Percentiles rank a stretch among this genome's conserved stretches.
Conservation (phyloP, 371 early-diverging fungal species). For the Haplosporangium sp. region DNA sequence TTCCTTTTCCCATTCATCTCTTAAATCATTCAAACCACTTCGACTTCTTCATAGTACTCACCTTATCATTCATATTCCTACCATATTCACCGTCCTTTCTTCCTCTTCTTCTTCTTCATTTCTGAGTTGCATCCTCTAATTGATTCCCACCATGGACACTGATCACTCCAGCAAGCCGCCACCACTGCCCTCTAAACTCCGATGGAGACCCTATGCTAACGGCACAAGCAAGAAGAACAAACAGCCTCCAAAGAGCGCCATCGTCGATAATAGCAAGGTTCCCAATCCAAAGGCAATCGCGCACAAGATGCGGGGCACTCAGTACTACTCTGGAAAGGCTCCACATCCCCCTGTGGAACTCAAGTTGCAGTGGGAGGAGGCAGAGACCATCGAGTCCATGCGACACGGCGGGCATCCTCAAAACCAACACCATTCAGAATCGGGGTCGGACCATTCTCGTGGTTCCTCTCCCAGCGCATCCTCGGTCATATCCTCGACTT, state of each 20-base stretch:
- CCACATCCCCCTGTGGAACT: slow-evolving; percentile 16
- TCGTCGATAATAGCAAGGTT: background rate
- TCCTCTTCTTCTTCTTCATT: background rate
- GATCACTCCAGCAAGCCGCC: slow-evolving; percentile 26
- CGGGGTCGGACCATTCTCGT: slow-evolving; percentile 20
- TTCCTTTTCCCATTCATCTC: too few relatives aligned
- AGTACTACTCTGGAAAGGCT: slow-evolving; percentile 37
- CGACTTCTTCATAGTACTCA: background rate
- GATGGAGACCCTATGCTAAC: slow-evolving; percentile 53
- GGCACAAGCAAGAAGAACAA: slow-evolving; percentile 46
- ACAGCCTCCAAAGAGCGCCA: slow-evolving; percentile 19
- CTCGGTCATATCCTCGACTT: slow-evolving; percentile 28
- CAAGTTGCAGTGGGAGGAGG: slow-evolving; percentile 52
- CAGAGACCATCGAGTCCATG: slow-evolving; percentile 53
- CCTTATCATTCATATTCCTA: background rate
- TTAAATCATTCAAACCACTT: background rate
- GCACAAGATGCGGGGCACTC: slow-evolving; percentile 29
- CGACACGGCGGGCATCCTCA: slow-evolving; percentile 41
- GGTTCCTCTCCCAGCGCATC: slow-evolving; percentile 29
- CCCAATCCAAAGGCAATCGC: slow-evolving; percentile 34
- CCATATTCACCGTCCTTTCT: background rate
- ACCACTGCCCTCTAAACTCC: slow-evolving; percentile 47
- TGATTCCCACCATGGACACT: slow-evolving; percentile 19
- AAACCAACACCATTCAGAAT: slow-evolving; percentile 20
- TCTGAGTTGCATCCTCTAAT: too few relatives aligned